Evolutionary conservation across 768 basidiomycete genomes (phyloP), one percentile per base, ranked within the genome.

Genomic region (Thelephora aurantiotincta): DNA sequence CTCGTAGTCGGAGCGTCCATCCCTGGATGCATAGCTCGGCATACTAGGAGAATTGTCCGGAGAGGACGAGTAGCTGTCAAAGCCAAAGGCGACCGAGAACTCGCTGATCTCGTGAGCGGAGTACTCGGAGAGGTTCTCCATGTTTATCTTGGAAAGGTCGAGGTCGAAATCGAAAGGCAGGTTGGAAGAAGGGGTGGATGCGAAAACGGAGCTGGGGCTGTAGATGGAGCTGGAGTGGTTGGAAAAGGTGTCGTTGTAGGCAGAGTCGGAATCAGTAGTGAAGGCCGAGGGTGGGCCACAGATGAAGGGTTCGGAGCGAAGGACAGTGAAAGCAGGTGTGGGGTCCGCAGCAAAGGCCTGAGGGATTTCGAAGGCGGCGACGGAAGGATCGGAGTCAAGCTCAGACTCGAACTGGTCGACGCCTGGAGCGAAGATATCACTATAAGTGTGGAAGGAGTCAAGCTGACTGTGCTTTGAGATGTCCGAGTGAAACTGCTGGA

Each of bases 381-480:
- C 76, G 60, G 80, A 74, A 38, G 73, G 75, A 65, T 68, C 74
- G 33, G 68, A 69, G 65, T 87, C 86, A 57, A 90, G 74, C 65
- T 90, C 87, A 45, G 74, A 74, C 61, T 89, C 87, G 67, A 90
- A 89, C 53, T 78, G 71, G 70, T 88, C 85, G 51, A 83, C 81
- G 58, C 82, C 76, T 38, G 85, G 83, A 46, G 81, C 82, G 56
- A 78, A 70, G 65, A 83, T 73, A 66, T 85, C 83, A 50, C 75
- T 68, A 54, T 77, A 73, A 52, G 74, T 70, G 57, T 77, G 75
- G 65, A 80, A 80, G 60, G 78, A 79, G 65, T 76, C 71, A 68
- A 81, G 80, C 9, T 16, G 18, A 41, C 18, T 41, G 14, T 41
- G 38, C 38, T 41, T 41, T 41, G 14, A 41, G 16, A 41, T 41